Evolutionary conservation across 2,329 filamentous ascomycete genomes (phyloP).

Genomic region (Zasmidium cellare): DNA sequence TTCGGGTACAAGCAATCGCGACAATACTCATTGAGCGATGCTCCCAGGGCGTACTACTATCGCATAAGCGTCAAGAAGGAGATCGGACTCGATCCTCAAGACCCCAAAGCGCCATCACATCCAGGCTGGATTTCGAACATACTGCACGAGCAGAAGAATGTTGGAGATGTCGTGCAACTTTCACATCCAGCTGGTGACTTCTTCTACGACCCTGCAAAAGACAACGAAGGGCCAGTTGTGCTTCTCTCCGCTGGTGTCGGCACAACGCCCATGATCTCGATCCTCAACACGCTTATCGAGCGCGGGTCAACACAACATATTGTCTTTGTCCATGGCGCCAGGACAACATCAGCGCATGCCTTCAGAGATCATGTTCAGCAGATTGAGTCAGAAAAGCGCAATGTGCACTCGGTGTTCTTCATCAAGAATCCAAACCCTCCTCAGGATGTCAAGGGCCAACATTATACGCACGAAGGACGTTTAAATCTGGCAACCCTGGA

Average conservation of each 20-base stretch:
- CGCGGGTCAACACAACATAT: constrained; percentile 48
- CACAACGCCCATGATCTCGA: constrained; percentile 65
- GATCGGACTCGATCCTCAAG: constrained; percentile 50
- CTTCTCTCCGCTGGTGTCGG: constrained; percentile 70
- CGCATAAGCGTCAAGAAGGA: constrained; percentile 73
- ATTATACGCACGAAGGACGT: constrained; percentile 62
- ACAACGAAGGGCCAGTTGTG: constrained; percentile 57
- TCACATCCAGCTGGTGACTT: constrained; percentile 65
- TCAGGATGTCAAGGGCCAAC: constrained; percentile 50
- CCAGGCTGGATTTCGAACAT: constrained; percentile 70
- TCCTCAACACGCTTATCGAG: constrained; percentile 58
- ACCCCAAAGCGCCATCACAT: constrained; percentile 51
- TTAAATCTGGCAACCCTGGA: constrained; percentile 53
- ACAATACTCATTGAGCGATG: constrained; percentile 72
- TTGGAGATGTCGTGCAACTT: constrained; percentile 64
- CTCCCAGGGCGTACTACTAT: constrained; percentile 61
- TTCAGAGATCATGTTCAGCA: constrained; percentile 55
- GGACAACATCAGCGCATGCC: constrained; percentile 52
- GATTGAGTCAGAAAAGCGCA: constrained; percentile 45
- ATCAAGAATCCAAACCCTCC: constrained; percentile 50
- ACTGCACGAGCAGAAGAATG: constrained; percentile 61
- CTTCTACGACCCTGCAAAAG: constrained; percentile 54
- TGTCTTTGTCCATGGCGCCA: constrained; percentile 64
- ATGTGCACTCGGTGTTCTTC: constrained; percentile 60
- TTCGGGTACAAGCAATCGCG: constrained; percentile 65